Evolutionary conservation across 2,329 filamentous ascomycete genomes (phyloP).

Genomic region (Fusarium graminum): DNA sequence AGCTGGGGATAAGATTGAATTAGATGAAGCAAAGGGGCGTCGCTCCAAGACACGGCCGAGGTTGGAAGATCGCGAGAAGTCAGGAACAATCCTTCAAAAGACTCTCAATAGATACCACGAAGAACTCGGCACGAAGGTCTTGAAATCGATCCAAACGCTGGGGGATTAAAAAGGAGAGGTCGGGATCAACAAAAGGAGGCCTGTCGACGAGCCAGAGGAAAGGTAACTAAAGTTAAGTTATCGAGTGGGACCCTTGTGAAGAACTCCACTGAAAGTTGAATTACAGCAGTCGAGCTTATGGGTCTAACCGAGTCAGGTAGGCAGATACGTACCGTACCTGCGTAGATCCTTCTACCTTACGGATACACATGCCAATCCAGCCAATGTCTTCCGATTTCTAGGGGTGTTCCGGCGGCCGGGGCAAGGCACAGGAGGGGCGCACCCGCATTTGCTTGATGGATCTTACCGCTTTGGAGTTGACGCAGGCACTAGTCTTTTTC

Average conservation of each 20-base stretch:
- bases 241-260: constrained; percentile 40
- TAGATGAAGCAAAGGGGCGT: constrained; percentile 38
- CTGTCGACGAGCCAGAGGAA: constrained; percentile 37
- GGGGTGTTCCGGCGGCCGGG: constrained; percentile 33
- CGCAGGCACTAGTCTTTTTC: constrained; percentile 24
- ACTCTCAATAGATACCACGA: constrained; percentile 1
- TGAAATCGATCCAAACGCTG: constrained; percentile 24
- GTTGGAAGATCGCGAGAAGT: constrained; percentile 21
- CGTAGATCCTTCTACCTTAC: constrained; percentile 25
- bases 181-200: constrained; percentile 48
- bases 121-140: constrained; percentile 4
- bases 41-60: constrained; percentile 25
- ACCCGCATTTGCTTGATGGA: constrained; percentile 36
- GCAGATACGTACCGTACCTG: constrained; percentile 28
- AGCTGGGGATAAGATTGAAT: constrained; percentile 23
- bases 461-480: constrained; percentile 7
- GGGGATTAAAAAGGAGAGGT: constrained; percentile 42
- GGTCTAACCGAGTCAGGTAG: constrained; percentile 26
- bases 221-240: constrained; percentile 24
- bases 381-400: constrained; percentile 12
- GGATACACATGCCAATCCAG: constrained; percentile 9
- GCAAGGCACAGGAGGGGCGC: constrained; percentile 32
- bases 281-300: constrained; percentile 32
- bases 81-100: constrained; percentile 18
- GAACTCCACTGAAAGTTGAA: constrained; percentile 40